Evolutionary conservation across 2,329 filamentous ascomycete genomes (phyloP).

Genomic region (Fusarium pseudonygamai): DNA sequence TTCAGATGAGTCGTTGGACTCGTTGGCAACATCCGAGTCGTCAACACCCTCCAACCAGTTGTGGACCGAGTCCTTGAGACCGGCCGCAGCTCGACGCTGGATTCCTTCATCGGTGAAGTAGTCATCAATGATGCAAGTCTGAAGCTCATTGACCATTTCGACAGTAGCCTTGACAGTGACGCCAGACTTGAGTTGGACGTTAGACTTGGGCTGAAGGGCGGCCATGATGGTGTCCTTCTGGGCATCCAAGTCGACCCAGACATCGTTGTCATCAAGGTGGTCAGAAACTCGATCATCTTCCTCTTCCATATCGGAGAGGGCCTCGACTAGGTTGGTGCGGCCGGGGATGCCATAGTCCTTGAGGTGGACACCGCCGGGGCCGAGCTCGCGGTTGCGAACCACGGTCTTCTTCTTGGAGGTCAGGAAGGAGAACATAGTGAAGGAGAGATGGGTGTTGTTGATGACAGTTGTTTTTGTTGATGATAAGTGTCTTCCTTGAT

Average conservation of each 20-base stretch:
- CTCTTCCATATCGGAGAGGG: neutral
- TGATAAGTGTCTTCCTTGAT: neutral
- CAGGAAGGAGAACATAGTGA: neutral
- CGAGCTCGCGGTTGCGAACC: neutral
- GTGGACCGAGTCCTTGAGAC: fast-evolving
- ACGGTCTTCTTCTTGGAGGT: neutral
- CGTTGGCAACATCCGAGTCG: neutral
- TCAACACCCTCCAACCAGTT: neutral
- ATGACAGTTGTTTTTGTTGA: neutral
- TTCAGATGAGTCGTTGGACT: neutral
- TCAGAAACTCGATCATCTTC: neutral
- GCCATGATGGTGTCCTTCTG: neutral
- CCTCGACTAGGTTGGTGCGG: neutral
- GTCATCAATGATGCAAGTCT: neutral
- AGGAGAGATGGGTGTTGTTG: fast-evolving
- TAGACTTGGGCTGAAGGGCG: neutral
- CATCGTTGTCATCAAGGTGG: neutral
- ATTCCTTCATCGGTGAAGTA: fast-evolving
- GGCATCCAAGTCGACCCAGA: neutral
- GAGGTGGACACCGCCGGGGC: neutral
- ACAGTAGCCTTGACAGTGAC: neutral
- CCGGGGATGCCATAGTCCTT: neutral
- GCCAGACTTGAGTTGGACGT: neutral
- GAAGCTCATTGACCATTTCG: neutral
- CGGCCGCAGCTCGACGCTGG: fast-evolving